Evolutionary conservation across 441 rosid species (phyloP).

Genomic region (Gossypium schwendimanii): DNA sequence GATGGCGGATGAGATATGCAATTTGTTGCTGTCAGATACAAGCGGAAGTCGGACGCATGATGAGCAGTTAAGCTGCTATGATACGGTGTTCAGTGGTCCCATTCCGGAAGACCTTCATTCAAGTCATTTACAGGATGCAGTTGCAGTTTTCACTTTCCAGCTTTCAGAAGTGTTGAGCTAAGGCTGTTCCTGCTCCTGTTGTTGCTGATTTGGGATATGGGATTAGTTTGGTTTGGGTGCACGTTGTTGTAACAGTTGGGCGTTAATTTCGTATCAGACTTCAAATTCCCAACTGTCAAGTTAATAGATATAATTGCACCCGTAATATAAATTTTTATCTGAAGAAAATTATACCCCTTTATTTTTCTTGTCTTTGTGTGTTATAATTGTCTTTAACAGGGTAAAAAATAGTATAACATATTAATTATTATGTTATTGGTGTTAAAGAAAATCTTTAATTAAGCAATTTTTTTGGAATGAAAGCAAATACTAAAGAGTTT

Average conservation of each 20-base stretch:
- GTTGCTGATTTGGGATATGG: neutral
- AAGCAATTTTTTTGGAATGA: too few species aligned
- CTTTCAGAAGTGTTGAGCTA: conserved; percentile 44
- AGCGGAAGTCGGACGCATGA: conserved; percentile 45
- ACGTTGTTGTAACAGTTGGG: neutral
- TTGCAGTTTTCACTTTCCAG: conserved; percentile 62
- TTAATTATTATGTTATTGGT: too few species aligned
- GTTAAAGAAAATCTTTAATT: too few species aligned
- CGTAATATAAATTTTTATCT: neutral
- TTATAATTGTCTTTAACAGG: neutral
- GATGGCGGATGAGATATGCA: conserved; percentile 79
- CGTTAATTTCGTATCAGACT: neutral
- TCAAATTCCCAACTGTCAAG: neutral
- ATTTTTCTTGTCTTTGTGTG: neutral
- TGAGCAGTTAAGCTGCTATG: conserved; percentile 62
- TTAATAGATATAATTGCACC: neutral
- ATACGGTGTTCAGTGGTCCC: conserved; percentile 59
- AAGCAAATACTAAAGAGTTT: too few species aligned
- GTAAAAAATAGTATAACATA: too few species aligned
- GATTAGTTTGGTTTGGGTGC: neutral
- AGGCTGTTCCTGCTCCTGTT: neutral
- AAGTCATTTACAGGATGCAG: conserved; percentile 83
- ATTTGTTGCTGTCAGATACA: conserved; percentile 46
- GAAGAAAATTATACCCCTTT: neutral
- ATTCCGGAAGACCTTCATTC: conserved; percentile 63